Evolutionary conservation across 441 rosid species (phyloP).

Genomic region (Raphanus hybrid): DNA sequence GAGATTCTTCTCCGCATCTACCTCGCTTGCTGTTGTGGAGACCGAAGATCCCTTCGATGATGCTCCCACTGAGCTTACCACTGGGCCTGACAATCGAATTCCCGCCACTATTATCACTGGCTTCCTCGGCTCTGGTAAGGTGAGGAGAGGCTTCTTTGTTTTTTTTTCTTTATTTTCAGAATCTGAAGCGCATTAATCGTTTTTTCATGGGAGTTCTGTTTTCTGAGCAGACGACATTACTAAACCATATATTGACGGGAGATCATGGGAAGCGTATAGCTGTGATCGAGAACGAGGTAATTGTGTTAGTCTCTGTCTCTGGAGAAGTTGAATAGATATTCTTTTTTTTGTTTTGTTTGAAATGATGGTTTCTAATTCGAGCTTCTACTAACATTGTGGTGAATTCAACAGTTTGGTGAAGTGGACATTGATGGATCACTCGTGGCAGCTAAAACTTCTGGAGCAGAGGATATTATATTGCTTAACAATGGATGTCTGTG

Average conservation of each 20-base stretch:
- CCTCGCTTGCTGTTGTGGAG: slow-evolving; percentile 56
- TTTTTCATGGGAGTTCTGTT: not conserved
- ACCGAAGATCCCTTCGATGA: slow-evolving; percentile 45
- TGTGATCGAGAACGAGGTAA: slow-evolving; percentile 95
- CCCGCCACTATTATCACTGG: slow-evolving; percentile 97
- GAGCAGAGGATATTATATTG: slow-evolving; percentile 83
- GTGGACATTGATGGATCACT: slow-evolving; percentile 88
- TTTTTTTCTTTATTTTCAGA: not conserved
- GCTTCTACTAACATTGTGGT: slow-evolving; percentile 8
- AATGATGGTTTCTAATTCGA: too few relatives aligned
- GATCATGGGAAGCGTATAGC: slow-evolving; percentile 93
- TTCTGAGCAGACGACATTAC: slow-evolving; percentile 70
- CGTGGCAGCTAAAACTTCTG: slow-evolving; percentile 79
- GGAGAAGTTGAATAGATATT: not conserved
- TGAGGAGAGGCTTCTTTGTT: slow-evolving; percentile 24
- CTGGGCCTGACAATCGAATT: slow-evolving; percentile 75
- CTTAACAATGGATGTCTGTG: slow-evolving; percentile 92
- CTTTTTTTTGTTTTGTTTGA: too few relatives aligned
- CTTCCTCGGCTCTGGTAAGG: slow-evolving; percentile 94
- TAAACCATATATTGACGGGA: slow-evolving; percentile 88
- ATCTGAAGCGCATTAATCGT: not conserved
- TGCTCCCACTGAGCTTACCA: slow-evolving; percentile 48
- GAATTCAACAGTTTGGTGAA: slow-evolving; percentile 70
- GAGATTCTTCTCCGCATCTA: slow-evolving; percentile 48
- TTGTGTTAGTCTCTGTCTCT: not conserved